A percentile compares a stretch with the other conserved stretches of the same genome.
These are phyloP conservation scores for Volvox africanus DNA, from an alignment of 139 green algal species.

Conservation along the genomic window DNA sequence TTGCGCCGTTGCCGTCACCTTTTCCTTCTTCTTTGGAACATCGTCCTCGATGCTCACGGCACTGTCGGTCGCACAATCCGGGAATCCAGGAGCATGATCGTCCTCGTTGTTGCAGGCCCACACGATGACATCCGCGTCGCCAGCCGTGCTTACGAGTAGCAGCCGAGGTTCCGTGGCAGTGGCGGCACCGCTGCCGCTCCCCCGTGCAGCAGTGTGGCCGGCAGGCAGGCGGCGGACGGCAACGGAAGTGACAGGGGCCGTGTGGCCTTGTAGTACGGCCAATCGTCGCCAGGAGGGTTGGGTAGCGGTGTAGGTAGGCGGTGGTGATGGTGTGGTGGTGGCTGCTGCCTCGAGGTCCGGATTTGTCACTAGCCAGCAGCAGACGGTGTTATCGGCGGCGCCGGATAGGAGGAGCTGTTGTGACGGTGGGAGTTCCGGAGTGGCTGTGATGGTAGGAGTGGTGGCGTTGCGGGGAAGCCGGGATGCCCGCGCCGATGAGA, in stretches of 20 bases:
- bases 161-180: not conserved
- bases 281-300: constrained; percentile 53
- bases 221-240: constrained; percentile 47
- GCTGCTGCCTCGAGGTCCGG: not conserved
- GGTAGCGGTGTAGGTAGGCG: not conserved
- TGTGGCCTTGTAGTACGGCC: constrained; percentile 62
- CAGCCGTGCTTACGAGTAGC: constrained; percentile 68
- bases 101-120: constrained; percentile 59
- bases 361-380: constrained; percentile 69
- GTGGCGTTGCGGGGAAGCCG: not conserved
- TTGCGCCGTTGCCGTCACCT: not conserved
- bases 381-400: constrained; percentile 68
- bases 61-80: no score
- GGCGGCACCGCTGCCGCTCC: no score
- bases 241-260: constrained; percentile 68
- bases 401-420: constrained; percentile 68
- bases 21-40: not conserved
- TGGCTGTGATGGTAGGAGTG: not conserved
- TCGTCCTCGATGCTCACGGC: not conserved
- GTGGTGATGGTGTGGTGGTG: not conserved
- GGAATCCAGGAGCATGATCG: no score
- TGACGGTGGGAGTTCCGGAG: not conserved
- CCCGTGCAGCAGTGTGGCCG: not conserved
- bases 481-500: no score
- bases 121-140: constrained; percentile 63